Percentiles rank a stretch among this genome's conserved stretches.
These are phyloP conservation scores for Trichoderma oligosporum DNA, from an alignment of 2,329 filamentous ascomycete genomes.

Conservation along the genomic window DNA sequence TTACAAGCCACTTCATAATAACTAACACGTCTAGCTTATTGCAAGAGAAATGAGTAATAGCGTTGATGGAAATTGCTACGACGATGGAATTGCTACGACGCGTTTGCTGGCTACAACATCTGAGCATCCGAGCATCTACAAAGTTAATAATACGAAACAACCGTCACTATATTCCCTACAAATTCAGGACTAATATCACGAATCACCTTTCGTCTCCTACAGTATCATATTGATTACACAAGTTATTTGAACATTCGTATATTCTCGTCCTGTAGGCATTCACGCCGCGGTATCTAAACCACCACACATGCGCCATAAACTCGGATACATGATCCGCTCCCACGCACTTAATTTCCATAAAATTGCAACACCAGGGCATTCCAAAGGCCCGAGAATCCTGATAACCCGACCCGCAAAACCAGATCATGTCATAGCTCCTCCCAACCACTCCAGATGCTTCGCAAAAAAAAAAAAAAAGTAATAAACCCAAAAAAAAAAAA, in stretches of 20 bases:
- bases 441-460: conserved; percentile 33
- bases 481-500: conserved; percentile 29
- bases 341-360: conserved; percentile 28
- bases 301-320: conserved; percentile 33
- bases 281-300: conserved; percentile 32
- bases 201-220: no score
- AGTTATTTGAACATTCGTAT: conserved; percentile 34
- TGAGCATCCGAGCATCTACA: no score
- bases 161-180: no score
- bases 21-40: no score
- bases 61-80: no score
- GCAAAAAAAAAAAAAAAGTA: conserved; percentile 28
- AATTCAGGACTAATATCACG: no score
- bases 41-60: no score
- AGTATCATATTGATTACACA: no score
- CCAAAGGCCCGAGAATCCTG: conserved; percentile 31
- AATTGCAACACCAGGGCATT: conserved; percentile 35
- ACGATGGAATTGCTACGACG: no score
- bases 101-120: no score
- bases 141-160: no score
- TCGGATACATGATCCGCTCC: conserved; percentile 32
- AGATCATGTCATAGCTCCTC: conserved; percentile 33
- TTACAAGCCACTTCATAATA: no score
- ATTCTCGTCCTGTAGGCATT: conserved; percentile 36
- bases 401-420: conserved; percentile 31